Conservation (phyloP, 176 grass and related monocot species). For the Oryza punctata region DNA sequence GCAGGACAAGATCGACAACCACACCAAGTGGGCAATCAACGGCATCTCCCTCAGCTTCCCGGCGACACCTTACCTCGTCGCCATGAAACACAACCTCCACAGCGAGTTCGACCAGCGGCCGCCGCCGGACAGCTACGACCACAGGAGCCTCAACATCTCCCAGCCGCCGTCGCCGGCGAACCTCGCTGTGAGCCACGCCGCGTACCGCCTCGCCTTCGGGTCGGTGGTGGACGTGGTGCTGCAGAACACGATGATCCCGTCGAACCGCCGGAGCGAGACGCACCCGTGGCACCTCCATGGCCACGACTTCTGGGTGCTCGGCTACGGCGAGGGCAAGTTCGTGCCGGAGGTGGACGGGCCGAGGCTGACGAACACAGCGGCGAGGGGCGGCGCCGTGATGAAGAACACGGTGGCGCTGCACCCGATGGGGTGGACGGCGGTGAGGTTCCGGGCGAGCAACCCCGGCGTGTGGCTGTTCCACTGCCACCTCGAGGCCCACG, state of each 20-base stretch:
- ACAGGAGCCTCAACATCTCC: conserved; percentile 43
- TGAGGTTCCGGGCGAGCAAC: conserved; percentile 69
- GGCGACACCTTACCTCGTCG: conserved; percentile 62
- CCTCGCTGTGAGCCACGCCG: conserved; percentile 23
- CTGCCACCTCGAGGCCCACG: conserved; percentile 56
- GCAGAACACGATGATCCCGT: conserved; percentile 52
- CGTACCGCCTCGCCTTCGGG: conserved; percentile 53
- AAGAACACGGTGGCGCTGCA: conserved; percentile 82
- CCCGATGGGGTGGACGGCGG: conserved; percentile 57
- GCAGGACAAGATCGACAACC: conserved; percentile 41
- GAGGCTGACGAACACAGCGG: conserved; percentile 35
- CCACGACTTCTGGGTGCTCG: conserved; percentile 82
- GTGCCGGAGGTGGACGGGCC: conserved; percentile 32
- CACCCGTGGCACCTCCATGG: conserved; percentile 93
- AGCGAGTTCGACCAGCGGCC: conserved; percentile 38
- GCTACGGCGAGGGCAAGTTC: conserved; percentile 63
- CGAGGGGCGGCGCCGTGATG: conserved; percentile 53
- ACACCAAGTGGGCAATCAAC: conserved; percentile 61
- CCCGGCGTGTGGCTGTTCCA: conserved; percentile 82
- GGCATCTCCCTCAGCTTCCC: conserved; percentile 63
- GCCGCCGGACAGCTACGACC: conserved; percentile 54
- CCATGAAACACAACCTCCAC: conserved; percentile 38
- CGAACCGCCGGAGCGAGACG: conserved; percentile 42
- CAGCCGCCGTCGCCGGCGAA: conserved; percentile 42
- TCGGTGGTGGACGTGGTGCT: conserved; percentile 72